Conservation (phyloP, 75 land plant species). For the Cupressus sempervirens region DNA sequence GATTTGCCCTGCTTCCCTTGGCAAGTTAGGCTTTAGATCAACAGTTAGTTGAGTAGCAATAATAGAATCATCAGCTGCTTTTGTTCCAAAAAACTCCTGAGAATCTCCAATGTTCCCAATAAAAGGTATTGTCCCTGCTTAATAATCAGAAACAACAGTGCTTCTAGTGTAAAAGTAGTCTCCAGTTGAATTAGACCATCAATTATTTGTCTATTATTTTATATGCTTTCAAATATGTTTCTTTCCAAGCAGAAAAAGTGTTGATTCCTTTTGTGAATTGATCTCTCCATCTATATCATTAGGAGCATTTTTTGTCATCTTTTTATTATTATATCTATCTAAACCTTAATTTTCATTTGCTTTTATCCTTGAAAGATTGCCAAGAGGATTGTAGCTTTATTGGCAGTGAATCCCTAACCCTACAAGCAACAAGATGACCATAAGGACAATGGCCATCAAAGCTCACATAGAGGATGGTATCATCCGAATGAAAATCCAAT, state of each 20-base stretch:
- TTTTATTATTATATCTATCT: neutral
- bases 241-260: slow-evolving; percentile 34
- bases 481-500: slow-evolving; percentile 9
- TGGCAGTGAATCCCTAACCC: slow-evolving; percentile 47
- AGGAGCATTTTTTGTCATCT: neutral
- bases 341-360: neutral
- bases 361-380: slow-evolving; percentile 16
- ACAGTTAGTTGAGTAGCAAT: slow-evolving; percentile 61
- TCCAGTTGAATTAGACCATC: slow-evolving; percentile 43
- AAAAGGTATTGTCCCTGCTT: slow-evolving; percentile 70
- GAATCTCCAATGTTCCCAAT: slow-evolving; percentile 76
- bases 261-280: slow-evolving; percentile 11
- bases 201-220: slow-evolving; percentile 66
- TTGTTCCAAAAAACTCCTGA: slow-evolving; percentile 59
- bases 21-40: slow-evolving; percentile 74
- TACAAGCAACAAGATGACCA: slow-evolving; percentile 47
- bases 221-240: slow-evolving; percentile 48
- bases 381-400: slow-evolving; percentile 28
- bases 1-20: too few species aligned
- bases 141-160: slow-evolving; percentile 60
- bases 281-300: neutral
- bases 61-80: slow-evolving; percentile 33
- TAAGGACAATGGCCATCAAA: slow-evolving; percentile 56
- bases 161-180: slow-evolving; percentile 77
- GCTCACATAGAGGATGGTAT: slow-evolving; percentile 42